Evolutionary conservation across 1,284 basidiomycete genomes (phyloP).

Genomic region (Gastroboletus turbinatus): DNA sequence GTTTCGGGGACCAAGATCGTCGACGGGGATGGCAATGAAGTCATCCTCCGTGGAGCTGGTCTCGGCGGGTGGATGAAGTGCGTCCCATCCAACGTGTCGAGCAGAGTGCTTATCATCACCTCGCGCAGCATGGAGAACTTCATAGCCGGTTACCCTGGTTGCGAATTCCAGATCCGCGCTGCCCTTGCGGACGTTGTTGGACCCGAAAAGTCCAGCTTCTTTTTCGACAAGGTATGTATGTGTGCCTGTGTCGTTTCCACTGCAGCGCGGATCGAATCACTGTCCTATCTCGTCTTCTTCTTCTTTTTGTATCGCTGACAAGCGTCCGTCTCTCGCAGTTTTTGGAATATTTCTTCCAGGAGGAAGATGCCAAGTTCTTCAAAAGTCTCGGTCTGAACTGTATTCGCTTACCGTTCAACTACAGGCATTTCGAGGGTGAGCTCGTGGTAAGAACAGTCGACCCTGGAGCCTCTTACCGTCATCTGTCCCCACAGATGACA

Average conservation of each 20-base stretch:
- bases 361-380: constrained; percentile 70
- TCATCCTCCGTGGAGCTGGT: constrained; percentile 65
- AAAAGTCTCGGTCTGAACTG: constrained; percentile 70
- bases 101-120: constrained; percentile 4
- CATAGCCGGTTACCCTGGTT: constrained; percentile 59
- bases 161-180: constrained; percentile 65
- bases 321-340: constrained; percentile 44
- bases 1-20: constrained; percentile 59
- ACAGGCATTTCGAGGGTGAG: constrained; percentile 63
- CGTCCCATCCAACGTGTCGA: constrained; percentile 24
- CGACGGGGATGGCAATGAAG: constrained; percentile 52
- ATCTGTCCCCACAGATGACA: constrained; percentile 45
- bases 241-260: constrained; percentile 9
- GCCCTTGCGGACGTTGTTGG: constrained; percentile 67
- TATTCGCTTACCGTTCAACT: constrained; percentile 66
- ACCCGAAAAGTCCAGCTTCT: constrained; percentile 66
- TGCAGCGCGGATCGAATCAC: not conserved
- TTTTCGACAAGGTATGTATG: constrained; percentile 76
- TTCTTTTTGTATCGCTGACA: not conserved
- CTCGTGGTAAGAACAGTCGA: not conserved
- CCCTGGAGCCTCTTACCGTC: not conserved
- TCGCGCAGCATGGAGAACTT: constrained; percentile 59
- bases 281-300: not conserved
- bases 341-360: constrained; percentile 71
- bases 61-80: constrained; percentile 73